Evolutionary conservation across 805 yeast genomes (phyloP).

Genomic region (Kurtzmaniella cleridarum): DNA sequence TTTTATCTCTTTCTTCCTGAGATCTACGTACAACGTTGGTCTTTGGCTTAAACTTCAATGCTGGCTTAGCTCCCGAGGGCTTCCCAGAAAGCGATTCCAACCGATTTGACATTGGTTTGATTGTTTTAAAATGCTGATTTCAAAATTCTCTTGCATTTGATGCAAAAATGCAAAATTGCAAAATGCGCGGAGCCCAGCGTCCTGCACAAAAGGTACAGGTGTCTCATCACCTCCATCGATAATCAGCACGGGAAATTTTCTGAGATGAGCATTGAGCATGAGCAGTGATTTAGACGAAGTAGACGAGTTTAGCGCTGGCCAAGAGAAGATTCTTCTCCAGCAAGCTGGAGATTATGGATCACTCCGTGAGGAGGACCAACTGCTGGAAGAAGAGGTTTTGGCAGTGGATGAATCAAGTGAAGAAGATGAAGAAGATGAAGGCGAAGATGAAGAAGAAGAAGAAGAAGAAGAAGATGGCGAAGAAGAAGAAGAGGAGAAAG

Average conservation of each 20-base stretch:
- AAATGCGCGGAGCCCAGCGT: no score
- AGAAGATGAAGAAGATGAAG: conserved; percentile 43
- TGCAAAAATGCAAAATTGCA: no score
- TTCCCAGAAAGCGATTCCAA: conserved; percentile 36
- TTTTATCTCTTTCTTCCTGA: conserved; percentile 77
- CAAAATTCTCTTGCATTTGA: background rate
- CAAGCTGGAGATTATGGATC: conserved; percentile 46
- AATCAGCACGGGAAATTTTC: no score
- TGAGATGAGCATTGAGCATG: no score
- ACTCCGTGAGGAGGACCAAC: conserved; percentile 22
- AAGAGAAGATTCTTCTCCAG: conserved; percentile 52
- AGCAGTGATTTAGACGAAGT: conserved; percentile 52
- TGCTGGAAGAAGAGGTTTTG: conserved; percentile 55
- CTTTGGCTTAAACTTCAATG: conserved; percentile 79
- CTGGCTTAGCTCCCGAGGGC: conserved; percentile 36
- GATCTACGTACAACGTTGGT: conserved; percentile 70
- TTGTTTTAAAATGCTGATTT: background rate
- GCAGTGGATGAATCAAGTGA: conserved; percentile 34
- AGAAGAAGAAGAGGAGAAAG: conserved; percentile 21
- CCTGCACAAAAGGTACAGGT: no score
- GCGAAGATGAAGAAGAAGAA: conserved; percentile 14
- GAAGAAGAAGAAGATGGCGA: conserved; percentile 22
- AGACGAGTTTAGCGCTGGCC: conserved; percentile 59
- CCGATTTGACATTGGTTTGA: conserved; percentile 30
- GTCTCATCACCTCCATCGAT: no score